phyloP scores from a whole-genome alignment of 352 stramenopile species.

The Globisporangium megalacanthum region DNA sequence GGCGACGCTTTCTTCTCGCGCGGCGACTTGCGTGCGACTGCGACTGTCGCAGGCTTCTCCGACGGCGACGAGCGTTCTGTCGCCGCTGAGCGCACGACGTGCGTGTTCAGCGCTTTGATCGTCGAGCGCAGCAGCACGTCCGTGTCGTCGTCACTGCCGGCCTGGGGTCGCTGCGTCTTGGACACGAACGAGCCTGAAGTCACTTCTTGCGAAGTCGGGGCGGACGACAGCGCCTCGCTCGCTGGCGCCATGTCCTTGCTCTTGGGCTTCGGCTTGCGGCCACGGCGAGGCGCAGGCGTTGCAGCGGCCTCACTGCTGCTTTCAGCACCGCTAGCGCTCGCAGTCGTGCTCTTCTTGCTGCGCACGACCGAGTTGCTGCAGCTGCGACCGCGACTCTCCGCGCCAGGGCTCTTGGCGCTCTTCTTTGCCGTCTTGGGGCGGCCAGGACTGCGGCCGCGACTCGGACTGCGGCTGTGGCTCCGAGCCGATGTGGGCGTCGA shows the following conservation, averaged over 20 bases:
- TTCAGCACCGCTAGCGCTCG: not conserved
- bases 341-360: slow-evolving; percentile 19
- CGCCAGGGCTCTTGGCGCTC: slow-evolving; percentile 16
- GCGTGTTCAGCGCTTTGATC: slow-evolving; percentile 31
- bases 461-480: slow-evolving; percentile 39
- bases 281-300: not conserved
- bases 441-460: slow-evolving; percentile 35
- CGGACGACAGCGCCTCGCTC: slow-evolving; percentile 14
- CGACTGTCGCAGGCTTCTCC: not conserved
- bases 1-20: slow-evolving; percentile 8
- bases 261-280: slow-evolving; percentile 5
- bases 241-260: not conserved
- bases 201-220: slow-evolving; percentile 18
- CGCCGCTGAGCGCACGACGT: slow-evolving; percentile 12
- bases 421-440: slow-evolving; percentile 12
- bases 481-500: slow-evolving; percentile 20
- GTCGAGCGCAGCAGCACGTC: slow-evolving; percentile 50
- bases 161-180: slow-evolving; percentile 15
- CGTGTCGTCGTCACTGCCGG: slow-evolving; percentile 37
- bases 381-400: slow-evolving; percentile 37
- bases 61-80: slow-evolving; percentile 3
- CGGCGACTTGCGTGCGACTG: slow-evolving; percentile 11
- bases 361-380: slow-evolving; percentile 54
- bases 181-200: slow-evolving; percentile 5
- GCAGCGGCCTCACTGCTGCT: slow-evolving; percentile 3